Base-by-base conservation (phyloP, 805 yeast species). In the Nakazawaea wickerhamii region DNA sequence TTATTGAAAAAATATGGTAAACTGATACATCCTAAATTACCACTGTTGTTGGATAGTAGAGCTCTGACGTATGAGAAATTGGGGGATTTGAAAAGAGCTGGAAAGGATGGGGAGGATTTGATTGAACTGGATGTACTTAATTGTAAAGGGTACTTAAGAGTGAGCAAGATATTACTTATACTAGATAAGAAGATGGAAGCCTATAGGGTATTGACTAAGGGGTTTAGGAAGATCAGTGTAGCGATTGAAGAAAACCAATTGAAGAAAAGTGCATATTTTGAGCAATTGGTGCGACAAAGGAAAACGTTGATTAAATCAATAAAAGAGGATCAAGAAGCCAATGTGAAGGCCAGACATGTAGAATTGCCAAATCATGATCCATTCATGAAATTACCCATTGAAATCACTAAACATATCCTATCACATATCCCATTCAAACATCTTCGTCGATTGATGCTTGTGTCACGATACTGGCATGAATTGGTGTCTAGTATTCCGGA, bases 11-110 rank as follows among this genome's bases (percentile, higher is more conserved):
- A 19, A 30, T 19, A 27, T 13, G 17, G 19, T 8, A 26, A 14
- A 21, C 23, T 28, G 14, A 19, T 40, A 17, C 46, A 43, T 22
- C 42, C 43, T 11, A 38, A 34, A n/a, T 18, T 43, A 13, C 6
- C 28, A 5, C 10, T 54, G 3, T 40, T 59, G 10, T 42, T 58
- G 7, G 81, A 75, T 47, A 70, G 66, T 43, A 51, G 78, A 15
- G 75, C 79, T 1, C 80, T 80, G 2, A 64, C 75, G 2, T 63
- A 55, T 51, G 73, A 71, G 45, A 73, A 71, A 46, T 46, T 73
- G 40, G 53, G 55, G 4, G 52, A 58, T 13, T 38, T 55, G 4
- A 52, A 50, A 0, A 47, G 50, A 8, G 73, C 78, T 0, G 55
- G 64, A 22, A 45, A 47, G 20, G 78, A 73, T 43, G 70, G 70